Evolutionary conservation across 768 basidiomycete species (phyloP), one percentile per base, ranked within the genome.

Genomic region (Suillus paluster): DNA sequence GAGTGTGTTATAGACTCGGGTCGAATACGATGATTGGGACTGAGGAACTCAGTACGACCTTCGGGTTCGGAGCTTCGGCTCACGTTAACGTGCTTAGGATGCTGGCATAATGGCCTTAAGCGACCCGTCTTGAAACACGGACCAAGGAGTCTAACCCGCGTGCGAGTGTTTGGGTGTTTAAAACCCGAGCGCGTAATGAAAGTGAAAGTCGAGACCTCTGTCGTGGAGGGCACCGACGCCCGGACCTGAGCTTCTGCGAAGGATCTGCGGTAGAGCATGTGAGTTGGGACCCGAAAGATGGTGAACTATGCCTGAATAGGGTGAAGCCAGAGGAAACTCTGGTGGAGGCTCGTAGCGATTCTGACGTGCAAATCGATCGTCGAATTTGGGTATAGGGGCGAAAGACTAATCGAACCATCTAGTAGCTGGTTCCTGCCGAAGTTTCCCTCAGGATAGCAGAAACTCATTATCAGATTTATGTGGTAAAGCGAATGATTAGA

Each of bases 331-430:
- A 89, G 91, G 89, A 92, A 92, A 92, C 91, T 90, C 90, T 91
- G 90, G 89, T 92, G 90, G 90, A 91, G 88, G 90, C 88, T 90
- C 86, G 87, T 89, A 92, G 91, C 89, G 86, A 88, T 92, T 91
- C 91, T 92, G 91, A 91, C 88, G 88, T 92, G 91, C 91, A 92
- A 92, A 92, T 92, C 89, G 87, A 91, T 92, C 87, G 90, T 91
- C 87, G 81, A 90, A 92, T 88, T 90, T 91, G 90, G 89, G 90
- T 91, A 91, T 92, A 91, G 90, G 90, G 91, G 90, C 87, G 88
- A 92, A 92, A 92, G 91, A 92, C 90, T 89, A 91, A 92, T 92
- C 88, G 88, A 91, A 90, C 89, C 89, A 89, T 91, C 83, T 90
- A 90, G 88, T 91, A 89, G 89, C 89, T 91, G 88, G 88, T 91